phyloP scores from a whole-genome alignment of 2,329 filamentous ascomycete species.

The Cytospora leucostoma region DNA sequence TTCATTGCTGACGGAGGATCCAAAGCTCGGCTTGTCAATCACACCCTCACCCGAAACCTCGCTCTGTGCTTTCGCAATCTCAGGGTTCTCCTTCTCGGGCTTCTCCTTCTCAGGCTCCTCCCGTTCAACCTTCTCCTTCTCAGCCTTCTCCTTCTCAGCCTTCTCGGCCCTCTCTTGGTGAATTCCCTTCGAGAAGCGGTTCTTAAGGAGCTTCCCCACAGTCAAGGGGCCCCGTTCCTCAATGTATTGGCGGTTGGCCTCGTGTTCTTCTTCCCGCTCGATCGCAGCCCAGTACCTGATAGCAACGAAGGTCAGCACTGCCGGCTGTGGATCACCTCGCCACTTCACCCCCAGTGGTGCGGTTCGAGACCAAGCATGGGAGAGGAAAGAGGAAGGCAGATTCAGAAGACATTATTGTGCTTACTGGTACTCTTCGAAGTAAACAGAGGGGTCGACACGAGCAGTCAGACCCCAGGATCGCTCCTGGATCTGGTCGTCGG shows the following conservation, averaged over 20 bases:
- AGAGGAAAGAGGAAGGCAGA: background rate
- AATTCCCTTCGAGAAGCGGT: constrained; percentile 19
- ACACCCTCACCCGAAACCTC: background rate
- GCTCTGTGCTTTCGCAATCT: background rate
- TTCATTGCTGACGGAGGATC: constrained; percentile 36
- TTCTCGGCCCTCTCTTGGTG: constrained; percentile 19
- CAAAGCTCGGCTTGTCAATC: background rate
- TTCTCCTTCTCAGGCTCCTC: constrained; percentile 12
- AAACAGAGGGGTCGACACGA: constrained; percentile 18
- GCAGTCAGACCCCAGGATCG: constrained; percentile 8
- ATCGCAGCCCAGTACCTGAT: constrained; percentile 16
- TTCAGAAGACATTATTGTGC: background rate
- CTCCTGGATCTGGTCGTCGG: constrained; percentile 4
- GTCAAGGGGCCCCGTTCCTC: constrained; percentile 16
- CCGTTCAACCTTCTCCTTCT: no score
- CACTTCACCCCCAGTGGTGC: background rate
- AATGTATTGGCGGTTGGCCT: constrained; percentile 13
- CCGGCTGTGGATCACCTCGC: background rate
- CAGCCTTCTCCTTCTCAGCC: constrained; percentile 2
- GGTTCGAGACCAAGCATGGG: background rate
- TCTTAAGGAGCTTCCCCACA: constrained; percentile 19
- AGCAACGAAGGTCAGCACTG: background rate
- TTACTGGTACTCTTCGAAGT: constrained; percentile 22
- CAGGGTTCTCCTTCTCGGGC: constrained; percentile 2
- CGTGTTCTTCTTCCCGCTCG: constrained; percentile 17